These are phyloP conservation scores for Boletus rubescentipes DNA, from an alignment of 768 basidiomycete genomes.

Conservation along the genomic window DNA sequence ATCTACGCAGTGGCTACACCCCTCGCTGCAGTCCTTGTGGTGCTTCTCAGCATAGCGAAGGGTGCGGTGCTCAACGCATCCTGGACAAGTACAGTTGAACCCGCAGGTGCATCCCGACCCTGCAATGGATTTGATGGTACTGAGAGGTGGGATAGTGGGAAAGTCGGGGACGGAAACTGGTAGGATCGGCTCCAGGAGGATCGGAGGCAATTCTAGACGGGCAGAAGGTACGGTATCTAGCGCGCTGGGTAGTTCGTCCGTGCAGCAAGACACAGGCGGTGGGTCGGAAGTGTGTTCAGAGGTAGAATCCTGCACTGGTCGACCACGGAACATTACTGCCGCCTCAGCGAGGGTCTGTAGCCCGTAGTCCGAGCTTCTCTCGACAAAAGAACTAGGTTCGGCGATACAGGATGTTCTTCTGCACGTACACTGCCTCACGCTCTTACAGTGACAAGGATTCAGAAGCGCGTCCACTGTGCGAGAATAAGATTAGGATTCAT, in stretches of 20 bases:
- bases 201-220: slow-evolving; percentile 51
- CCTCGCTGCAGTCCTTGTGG: slow-evolving; percentile 42
- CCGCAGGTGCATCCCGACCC: slow-evolving; percentile 76
- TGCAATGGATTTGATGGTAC: slow-evolving; percentile 55
- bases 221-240: slow-evolving; percentile 7
- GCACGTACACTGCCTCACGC: slow-evolving; percentile 56
- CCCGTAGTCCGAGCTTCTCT: slow-evolving; percentile 15
- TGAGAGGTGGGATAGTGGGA: slow-evolving; percentile 59
- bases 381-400: slow-evolving; percentile 1
- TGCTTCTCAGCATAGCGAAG: slow-evolving; percentile 40
- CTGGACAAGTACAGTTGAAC: slow-evolving; percentile 65
- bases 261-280: slow-evolving; percentile 24
- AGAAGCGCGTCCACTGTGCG: slow-evolving; percentile 55
- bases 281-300: slow-evolving; percentile 5
- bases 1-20: slow-evolving; percentile 67
- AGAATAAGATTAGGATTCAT: slow-evolving; percentile 1
- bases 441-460: slow-evolving; percentile 64
- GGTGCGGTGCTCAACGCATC: slow-evolving; percentile 71
- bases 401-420: slow-evolving; percentile 10
- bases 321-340: slow-evolving; percentile 26
- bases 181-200: slow-evolving; percentile 30
- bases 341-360: slow-evolving; percentile 39
- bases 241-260: not conserved
- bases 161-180: slow-evolving; percentile 42
- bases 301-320: slow-evolving; percentile 3